These are phyloP conservation scores for Boletus subparvulus DNA, from an alignment of 768 basidiomycete genomes.

Conservation along the genomic window DNA sequence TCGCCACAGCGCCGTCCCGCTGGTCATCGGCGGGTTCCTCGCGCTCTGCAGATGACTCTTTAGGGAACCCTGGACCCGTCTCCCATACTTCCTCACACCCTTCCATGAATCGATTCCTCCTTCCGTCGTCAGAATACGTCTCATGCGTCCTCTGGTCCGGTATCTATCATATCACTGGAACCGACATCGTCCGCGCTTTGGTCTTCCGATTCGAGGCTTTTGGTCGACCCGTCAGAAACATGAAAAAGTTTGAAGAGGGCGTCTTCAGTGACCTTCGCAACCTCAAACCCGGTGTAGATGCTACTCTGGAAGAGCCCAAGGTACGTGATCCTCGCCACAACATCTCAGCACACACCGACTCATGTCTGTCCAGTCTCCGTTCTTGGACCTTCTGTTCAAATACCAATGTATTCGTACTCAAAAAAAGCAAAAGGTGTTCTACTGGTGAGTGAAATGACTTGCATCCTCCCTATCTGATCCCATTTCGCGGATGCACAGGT, in stretches of 20 bases:
- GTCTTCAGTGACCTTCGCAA: slow-evolving; percentile 93
- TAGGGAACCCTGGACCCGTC: slow-evolving; percentile 24
- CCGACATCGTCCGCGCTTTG: slow-evolving; percentile 92
- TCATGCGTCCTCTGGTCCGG: slow-evolving; percentile 92
- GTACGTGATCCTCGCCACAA: slow-evolving; percentile 40
- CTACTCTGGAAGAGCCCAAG: slow-evolving; percentile 95
- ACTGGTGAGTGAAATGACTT: slow-evolving; percentile 60
- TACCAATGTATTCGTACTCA: slow-evolving; percentile 97
- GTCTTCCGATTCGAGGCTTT: slow-evolving; percentile 95
- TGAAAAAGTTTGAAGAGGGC: slow-evolving; percentile 98
- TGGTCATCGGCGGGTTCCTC: slow-evolving; percentile 51
- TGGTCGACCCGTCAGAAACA: slow-evolving; percentile 83
- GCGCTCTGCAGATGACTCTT: slow-evolving; percentile 17
- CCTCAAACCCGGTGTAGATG: slow-evolving; percentile 90
- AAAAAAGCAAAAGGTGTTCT: slow-evolving; percentile 99
- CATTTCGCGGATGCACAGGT: slow-evolving; percentile 49
- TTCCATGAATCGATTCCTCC: slow-evolving; percentile 79
- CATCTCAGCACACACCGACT: not conserved
- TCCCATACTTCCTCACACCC: slow-evolving; percentile 62
- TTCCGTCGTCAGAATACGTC: slow-evolving; percentile 86
- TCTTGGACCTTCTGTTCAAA: slow-evolving; percentile 92
- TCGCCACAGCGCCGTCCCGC: slow-evolving; percentile 77
- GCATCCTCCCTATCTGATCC: not conserved
- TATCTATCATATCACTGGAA: slow-evolving; percentile 92
- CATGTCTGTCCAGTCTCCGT: slow-evolving; percentile 62